Evolutionary conservation across 495 filamentous ascomycete genomes (phyloP), one percentile per base, ranked within the genome.

Genomic region (Aspergillus carlsbadensis): DNA sequence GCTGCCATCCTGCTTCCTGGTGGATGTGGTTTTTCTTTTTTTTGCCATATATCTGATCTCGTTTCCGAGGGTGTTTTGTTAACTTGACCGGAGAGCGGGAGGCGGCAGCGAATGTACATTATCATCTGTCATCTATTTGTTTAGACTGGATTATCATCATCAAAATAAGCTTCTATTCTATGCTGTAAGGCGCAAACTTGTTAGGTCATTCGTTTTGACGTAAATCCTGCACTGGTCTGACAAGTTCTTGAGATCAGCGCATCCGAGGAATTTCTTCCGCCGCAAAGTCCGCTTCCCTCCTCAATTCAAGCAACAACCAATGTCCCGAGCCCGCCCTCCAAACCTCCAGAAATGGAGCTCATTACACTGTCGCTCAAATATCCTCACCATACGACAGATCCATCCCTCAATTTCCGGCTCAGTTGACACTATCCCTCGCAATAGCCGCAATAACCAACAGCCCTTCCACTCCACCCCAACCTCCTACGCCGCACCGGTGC

Each of bases 91-190:
- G 59, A 59, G 51, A 58, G 53, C 21, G 56, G 58, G 56, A 55
- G 59, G 59, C 58, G 61, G 56, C 58, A 65, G 65, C 70, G 67
- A 71, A 70, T 75, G 73, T 77, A 77, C 68, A 77, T 75, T 77
- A 76, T 73, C 65, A 68, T 68, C 67, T 70, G 66, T 61, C 65
- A 68, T 68, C 67, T 70, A 67, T 61, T 65, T 67, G 53, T 64
- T 67, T 66, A 64, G 64, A 70, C 66, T 64, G 3, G 26, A 4
- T 29, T 29, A 29, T 29, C 26, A 8, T 29, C 4, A 8, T 29
- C n/a, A 29, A 8, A 8, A 29, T 29, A 3, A 29, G 8, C 26
- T 29, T 29, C 26, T 29, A 8, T 8, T 8, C 26, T 8, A 29
- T 29, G 8, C 8, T 29, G 26, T 29, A 29, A 29, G 26, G 8